Percentiles rank a stretch among this genome's conserved stretches.
phyloP scores from a whole-genome alignment of 2,329 filamentous ascomycete genomes.

The Pezicula neosporulosa region DNA sequence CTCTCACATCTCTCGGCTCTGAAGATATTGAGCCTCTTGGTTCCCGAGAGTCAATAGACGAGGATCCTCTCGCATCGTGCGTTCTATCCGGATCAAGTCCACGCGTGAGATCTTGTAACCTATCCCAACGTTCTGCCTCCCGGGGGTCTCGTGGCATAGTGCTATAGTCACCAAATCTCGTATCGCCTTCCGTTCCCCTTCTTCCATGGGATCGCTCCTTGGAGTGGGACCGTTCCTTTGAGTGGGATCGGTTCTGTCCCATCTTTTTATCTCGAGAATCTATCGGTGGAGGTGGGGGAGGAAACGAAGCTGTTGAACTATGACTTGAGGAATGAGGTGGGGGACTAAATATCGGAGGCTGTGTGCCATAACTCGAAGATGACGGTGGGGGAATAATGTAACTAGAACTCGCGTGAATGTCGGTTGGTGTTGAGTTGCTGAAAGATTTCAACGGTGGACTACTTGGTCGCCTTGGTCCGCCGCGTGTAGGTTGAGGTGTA shows the following conservation, averaged over 20 bases:
- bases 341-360: neutral
- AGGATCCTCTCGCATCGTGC: neutral
- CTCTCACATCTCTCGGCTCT: neutral
- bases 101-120: neutral
- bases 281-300: conserved; percentile 1
- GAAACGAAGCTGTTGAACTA: neutral
- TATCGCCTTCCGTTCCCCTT: neutral
- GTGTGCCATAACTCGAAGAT: neutral
- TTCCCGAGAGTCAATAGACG: neutral
- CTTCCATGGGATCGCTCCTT: neutral
- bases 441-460: neutral
- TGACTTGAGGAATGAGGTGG: neutral
- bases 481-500: neutral
- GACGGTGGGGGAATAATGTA: neutral
- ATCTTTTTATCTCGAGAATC: neutral
- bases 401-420: neutral
- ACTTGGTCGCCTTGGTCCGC: neutral
- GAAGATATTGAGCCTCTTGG: neutral
- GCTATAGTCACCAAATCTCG: neutral
- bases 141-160: conserved; percentile 1
- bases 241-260: neutral
- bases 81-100: neutral
- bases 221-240: neutral
- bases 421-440: neutral
- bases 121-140: conserved; percentile 4